Conservation (phyloP, 805 yeast genomes). For the Candida ortonii region DNA sequence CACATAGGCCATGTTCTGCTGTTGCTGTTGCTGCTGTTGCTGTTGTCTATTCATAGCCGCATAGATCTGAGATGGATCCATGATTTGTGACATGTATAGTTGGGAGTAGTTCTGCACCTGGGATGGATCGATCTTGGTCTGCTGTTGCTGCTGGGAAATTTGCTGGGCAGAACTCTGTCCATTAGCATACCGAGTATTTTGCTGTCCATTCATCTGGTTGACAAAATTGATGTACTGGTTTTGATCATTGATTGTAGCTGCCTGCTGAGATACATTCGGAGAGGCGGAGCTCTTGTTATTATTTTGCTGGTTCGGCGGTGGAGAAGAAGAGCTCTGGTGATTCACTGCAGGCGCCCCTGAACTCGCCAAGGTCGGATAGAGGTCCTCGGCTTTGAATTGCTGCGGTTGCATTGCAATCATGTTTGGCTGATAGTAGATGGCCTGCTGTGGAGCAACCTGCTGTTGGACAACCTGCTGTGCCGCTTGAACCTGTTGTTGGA, state of each 20-base stretch:
- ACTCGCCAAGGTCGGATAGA: conserved; percentile 20
- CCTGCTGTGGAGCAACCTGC: conserved; percentile 16
- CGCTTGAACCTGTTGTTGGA: conserved; percentile 11
- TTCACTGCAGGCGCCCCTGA: conserved; percentile 6
- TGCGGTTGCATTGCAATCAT: conserved; percentile 19
- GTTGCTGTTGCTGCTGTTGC: conserved; percentile 20
- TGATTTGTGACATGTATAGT: conserved; percentile 22
- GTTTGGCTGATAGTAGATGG: conserved; percentile 17
- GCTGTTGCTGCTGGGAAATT: conserved; percentile 16
- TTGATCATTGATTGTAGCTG: conserved; percentile 20
- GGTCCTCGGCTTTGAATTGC: conserved; percentile 26
- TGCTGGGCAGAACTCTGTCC: conserved; percentile 17
- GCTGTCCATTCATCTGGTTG: conserved; percentile 23
- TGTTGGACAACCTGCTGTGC: conserved; percentile 15
- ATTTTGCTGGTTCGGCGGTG: conserved; percentile 14
- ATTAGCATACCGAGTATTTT: conserved; percentile 17
- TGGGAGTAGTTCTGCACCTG: conserved; percentile 22
- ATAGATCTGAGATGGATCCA: conserved; percentile 23
- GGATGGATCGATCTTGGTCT: conserved; percentile 14
- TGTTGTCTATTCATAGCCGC: conserved; percentile 25
- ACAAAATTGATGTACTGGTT: conserved; percentile 22
- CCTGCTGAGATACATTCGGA: conserved; percentile 23
- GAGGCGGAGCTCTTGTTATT: conserved; percentile 20
- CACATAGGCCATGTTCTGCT: conserved; percentile 16
- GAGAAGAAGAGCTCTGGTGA: conserved; percentile 14